Conservation (phyloP, 2,329 filamentous ascomycete species). For the Fonsecaea pugnacius region DNA sequence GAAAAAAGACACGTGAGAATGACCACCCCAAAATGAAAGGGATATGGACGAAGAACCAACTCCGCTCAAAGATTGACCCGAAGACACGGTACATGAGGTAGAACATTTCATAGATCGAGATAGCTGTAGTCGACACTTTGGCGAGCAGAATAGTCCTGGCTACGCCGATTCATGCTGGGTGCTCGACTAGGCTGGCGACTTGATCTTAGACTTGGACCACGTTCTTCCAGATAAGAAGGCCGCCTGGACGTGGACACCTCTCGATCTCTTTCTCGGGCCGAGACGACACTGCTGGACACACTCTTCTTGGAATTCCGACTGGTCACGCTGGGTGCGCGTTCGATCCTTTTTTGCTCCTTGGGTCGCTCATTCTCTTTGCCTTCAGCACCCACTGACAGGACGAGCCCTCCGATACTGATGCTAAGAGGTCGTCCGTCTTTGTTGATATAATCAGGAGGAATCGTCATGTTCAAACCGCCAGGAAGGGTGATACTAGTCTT, state of each 20-base stretch:
- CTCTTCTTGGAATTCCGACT: conserved; percentile 30
- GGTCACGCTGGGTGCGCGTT: conserved; percentile 30
- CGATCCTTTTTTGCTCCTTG: conserved; percentile 32
- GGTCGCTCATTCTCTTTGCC: conserved; percentile 22
- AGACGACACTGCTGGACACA: conserved; percentile 27
- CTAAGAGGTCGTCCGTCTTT: conserved; percentile 32
- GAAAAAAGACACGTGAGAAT: conserved; percentile 26
- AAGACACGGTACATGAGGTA: conserved; percentile 13
- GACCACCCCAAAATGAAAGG: conserved; percentile 4
- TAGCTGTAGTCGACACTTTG: conserved; percentile 30
- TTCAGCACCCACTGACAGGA: conserved; percentile 22
- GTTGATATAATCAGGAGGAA: conserved; percentile 29
- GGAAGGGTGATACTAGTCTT: conserved; percentile 30
- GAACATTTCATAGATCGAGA: conserved; percentile 9
- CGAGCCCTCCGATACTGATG: conserved; percentile 27
- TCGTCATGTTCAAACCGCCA: conserved; percentile 30
- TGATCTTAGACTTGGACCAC: conserved; percentile 18
- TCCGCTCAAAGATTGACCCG: conserved; percentile 5
- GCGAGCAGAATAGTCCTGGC: conserved; percentile 22
- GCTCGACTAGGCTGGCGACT: conserved; percentile 31
- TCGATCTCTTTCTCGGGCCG: conserved; percentile 18
- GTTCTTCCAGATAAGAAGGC: conserved; percentile 30
- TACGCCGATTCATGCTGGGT: conserved; percentile 22
- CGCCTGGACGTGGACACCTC: conserved; percentile 22
- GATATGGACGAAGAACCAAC: neutral